These are phyloP conservation scores for Aulographum hederae DNA, from an alignment of 2,329 filamentous ascomycete genomes.

Conservation along the genomic window DNA sequence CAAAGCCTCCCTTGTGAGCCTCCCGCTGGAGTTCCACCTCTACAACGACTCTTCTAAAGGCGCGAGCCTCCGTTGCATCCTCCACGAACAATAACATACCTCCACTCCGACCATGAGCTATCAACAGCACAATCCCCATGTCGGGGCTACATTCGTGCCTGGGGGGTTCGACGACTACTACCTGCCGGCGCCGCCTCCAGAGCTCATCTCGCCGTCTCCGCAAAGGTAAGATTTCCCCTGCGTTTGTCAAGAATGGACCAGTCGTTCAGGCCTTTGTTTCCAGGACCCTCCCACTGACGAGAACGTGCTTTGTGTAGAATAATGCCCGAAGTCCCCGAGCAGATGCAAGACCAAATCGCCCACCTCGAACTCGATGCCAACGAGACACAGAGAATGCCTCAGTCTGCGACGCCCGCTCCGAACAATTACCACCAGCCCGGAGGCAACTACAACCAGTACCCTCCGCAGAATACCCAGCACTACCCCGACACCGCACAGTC, in stretches of 20 bases:
- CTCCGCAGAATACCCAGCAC: not conserved
- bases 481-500: conserved; percentile 7
- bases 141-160: conserved; percentile 49
- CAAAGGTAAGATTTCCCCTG: conserved; percentile 40
- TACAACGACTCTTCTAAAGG: too few species aligned
- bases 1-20: too few species aligned
- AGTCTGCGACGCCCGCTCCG: conserved; percentile 6
- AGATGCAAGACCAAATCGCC: conserved; percentile 89
- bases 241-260: too few species aligned
- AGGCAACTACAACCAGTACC: not conserved
- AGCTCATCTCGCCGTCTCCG: conserved; percentile 50
- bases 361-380: conserved; percentile 71
- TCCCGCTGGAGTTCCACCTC: too few species aligned
- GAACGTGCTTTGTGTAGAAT: conserved; percentile 36
- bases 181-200: conserved; percentile 35
- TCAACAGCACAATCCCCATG: conserved; percentile 7
- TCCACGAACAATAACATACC: too few species aligned
- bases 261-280: too few species aligned
- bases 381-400: too few species aligned
- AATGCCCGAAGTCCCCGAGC: conserved; percentile 88
- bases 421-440: not conserved
- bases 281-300: conserved; percentile 2
- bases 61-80: too few species aligned
- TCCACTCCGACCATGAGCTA: too few species aligned
- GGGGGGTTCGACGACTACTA: conserved; percentile 51